Base-by-base conservation (phyloP, 2,329 filamentous ascomycete genomes). In the Scopulariopsis brevicaulis region DNA sequence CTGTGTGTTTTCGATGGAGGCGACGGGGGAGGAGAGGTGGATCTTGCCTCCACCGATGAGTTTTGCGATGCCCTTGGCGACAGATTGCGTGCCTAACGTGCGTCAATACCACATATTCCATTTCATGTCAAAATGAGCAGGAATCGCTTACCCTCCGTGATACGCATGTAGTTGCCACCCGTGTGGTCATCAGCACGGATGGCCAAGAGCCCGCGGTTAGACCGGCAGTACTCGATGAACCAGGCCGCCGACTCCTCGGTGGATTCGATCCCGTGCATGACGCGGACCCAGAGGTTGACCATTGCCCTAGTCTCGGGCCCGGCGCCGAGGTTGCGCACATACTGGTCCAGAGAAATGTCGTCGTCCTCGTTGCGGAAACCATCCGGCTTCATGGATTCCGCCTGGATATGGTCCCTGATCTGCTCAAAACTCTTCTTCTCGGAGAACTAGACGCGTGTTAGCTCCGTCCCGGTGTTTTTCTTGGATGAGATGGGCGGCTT, bases 211-310 rank as follows among this genome's bases (percentile, higher is more conserved):
- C 71, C 70, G 1, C 62, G 60, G 55, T 71, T 71, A 0, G 65
- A 63, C 10, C 70, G 69, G 53, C 71, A 73, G 60, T 73, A 72
- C 56, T 72, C 70, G 24, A 73, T 69, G 53, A 73, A 71, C 60
- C 62, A 72, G 0, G 67, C 69, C 0, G 70, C 71, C 0, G 68
- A 71, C 48, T 71, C 65, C 37, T 73, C 63, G 1, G 62, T 69
- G 0, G 70, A 69, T 58, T 73, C 70, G 0, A 72, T 34, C 0
- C 71, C 71, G 11, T 71, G 68, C 70, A 73, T 73, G 3, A 68
- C 70, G 7, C 65, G 61, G 1, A 65, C 64, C 71, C 70, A 73
- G 1, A 72, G 58, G 14, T 71, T 73, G 20, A 70, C 62, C 67
- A 71, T 73, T 24, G 64, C 55, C 0, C 65, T 46, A 0, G 69